A percentile compares a stretch with the other conserved stretches of the same genome.
phyloP scores from a whole-genome alignment of 176 grass and related monocot species.

The Ampelocalamus luodianensis region DNA sequence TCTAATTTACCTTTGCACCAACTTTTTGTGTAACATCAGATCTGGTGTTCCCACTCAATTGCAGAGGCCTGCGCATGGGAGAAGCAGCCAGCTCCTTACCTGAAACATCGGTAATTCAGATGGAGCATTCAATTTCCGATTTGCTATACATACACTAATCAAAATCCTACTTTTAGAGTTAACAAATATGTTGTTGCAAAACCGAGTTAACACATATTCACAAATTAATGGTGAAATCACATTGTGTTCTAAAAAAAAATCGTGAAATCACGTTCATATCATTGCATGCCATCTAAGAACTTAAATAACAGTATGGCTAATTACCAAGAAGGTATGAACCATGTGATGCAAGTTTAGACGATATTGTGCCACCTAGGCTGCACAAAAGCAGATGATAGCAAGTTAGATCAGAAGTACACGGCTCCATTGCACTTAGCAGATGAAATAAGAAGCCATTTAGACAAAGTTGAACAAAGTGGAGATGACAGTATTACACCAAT shows the following conservation, averaged over 20 bases:
- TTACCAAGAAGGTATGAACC: conserved; percentile 60
- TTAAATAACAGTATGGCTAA: neutral
- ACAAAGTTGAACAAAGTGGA: neutral
- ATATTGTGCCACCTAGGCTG: conserved; percentile 59
- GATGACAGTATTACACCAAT: conserved; percentile 54
- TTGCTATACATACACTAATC: neutral
- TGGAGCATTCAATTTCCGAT: conserved; percentile 10
- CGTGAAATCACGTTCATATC: neutral
- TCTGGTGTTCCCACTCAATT: conserved; percentile 37
- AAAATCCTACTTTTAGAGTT: neutral
- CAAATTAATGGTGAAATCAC: neutral
- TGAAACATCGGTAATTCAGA: conserved; percentile 52
- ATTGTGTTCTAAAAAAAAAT: neutral
- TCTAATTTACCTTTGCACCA: conserved; percentile 50
- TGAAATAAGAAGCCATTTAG: neutral
- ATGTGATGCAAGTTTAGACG: conserved; percentile 61
- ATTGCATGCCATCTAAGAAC: neutral
- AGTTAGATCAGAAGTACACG: conserved; percentile 36
- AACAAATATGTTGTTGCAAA: neutral
- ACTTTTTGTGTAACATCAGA: conserved; percentile 36
- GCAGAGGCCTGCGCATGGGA: conserved; percentile 44
- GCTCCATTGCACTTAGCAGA: conserved; percentile 17
- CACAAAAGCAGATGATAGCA: conserved; percentile 6
- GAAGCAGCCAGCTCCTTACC: conserved; percentile 50
- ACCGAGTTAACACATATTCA: neutral